Evolutionary conservation across 2,329 filamentous ascomycete genomes (phyloP).

Genomic region (Lachnellula subtilissima): DNA sequence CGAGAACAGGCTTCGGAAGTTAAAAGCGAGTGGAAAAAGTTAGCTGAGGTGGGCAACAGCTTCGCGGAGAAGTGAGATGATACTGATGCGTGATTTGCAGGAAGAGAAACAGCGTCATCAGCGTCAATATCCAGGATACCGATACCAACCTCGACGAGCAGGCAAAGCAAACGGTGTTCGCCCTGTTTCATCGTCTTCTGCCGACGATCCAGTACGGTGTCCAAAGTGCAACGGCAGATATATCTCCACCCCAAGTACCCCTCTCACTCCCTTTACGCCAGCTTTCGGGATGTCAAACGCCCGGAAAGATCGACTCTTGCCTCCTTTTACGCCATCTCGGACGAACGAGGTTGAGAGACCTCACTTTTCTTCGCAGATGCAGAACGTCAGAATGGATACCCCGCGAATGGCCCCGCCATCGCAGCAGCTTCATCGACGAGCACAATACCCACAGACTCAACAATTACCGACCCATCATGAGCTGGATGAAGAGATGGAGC

Average conservation of each 20-base stretch:
- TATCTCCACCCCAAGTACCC: conserved; percentile 31
- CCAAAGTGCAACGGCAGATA: conserved; percentile 62
- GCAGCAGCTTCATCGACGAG: conserved; percentile 19
- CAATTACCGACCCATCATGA: conserved; percentile 30
- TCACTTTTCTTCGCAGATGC: conserved; percentile 20
- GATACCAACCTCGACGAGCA: conserved; percentile 68
- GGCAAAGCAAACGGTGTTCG: conserved; percentile 25
- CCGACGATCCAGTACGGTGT: conserved; percentile 55
- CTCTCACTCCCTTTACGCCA: conserved; percentile 28
- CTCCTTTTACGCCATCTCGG: conserved; percentile 20
- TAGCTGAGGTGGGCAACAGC: conserved; percentile 64
- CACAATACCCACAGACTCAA: conserved; percentile 20
- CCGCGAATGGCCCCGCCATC: conserved; percentile 19
- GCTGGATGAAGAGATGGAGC: conserved; percentile 36
- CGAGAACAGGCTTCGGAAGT: conserved; percentile 66
- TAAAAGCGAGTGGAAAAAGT: conserved; percentile 80
- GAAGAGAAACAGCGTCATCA: conserved; percentile 89
- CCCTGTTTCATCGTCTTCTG: conserved; percentile 28
- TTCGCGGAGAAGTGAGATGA: conserved; percentile 1
- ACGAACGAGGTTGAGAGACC: conserved; percentile 17
- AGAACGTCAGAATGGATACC: conserved; percentile 33
- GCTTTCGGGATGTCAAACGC: conserved; percentile 10
- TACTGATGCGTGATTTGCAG: conserved; percentile 34
- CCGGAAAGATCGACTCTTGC: conserved; percentile 18
- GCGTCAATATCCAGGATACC: conserved; percentile 86